phyloP scores from a whole-genome alignment of 2,329 filamentous ascomycete genomes.

The Penicillium crustosum region DNA sequence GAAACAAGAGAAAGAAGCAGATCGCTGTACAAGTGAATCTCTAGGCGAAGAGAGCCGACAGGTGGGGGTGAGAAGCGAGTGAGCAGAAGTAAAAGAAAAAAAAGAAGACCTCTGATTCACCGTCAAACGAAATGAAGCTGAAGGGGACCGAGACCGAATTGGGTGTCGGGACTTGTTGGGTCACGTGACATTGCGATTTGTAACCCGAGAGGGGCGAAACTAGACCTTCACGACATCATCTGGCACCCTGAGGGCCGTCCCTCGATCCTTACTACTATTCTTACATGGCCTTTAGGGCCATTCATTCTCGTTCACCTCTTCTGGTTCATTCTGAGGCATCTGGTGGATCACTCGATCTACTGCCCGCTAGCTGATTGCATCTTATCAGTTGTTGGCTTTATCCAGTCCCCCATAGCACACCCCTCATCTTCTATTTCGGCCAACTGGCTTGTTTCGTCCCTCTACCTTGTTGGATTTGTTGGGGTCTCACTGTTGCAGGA shows the following conservation, averaged over 20 bases:
- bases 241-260: conserved; percentile 16
- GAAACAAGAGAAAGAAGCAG: conserved; percentile 4
- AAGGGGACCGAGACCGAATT: conserved; percentile 9
- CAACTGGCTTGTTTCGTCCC: background rate
- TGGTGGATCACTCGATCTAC: conserved; percentile 12
- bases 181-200: conserved; percentile 12
- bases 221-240: conserved; percentile 8
- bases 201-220: conserved; percentile 13
- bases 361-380: conserved; percentile 10
- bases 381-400: conserved; percentile 15
- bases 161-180: conserved; percentile 1
- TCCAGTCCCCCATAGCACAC: conserved; percentile 1
- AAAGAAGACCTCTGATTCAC: conserved; percentile 1
- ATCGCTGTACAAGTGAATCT: conserved; percentile 12
- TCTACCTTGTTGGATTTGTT: background rate
- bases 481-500: background rate
- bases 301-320: conserved; percentile 15
- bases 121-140: conserved; percentile 15
- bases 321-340: background rate
- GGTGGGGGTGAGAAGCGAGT: background rate
- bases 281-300: conserved; percentile 26
- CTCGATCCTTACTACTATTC: conserved; percentile 20
- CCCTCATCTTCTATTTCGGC: background rate
- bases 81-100: background rate
- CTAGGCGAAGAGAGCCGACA: background rate